Evolutionary conservation across 176 grass and related monocot genomes (phyloP).

Genomic region (Carex littledalei): DNA sequence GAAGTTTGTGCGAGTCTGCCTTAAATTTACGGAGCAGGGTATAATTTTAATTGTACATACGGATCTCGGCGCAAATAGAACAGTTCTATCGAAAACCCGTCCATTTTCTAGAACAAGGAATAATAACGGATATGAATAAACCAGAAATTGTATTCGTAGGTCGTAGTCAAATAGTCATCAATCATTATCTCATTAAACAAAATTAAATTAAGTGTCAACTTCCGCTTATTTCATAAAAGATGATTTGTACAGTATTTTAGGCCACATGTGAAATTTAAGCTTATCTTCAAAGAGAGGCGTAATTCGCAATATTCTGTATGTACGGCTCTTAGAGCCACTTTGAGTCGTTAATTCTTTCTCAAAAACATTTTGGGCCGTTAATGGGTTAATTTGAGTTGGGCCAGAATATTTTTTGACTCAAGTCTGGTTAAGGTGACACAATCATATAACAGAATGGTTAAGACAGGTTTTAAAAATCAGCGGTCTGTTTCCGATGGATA

Average conservation of each 20-base stretch:
- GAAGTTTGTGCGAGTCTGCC: too few species aligned
- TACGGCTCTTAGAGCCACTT: not conserved
- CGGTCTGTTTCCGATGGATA: too few species aligned
- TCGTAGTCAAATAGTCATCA: not conserved
- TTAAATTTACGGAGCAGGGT: too few species aligned
- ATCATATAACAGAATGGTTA: too few species aligned
- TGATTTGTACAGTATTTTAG: not conserved
- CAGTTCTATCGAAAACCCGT: too few species aligned
- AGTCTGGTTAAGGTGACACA: not conserved
- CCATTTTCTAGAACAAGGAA: too few species aligned
- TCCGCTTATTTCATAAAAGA: not conserved
- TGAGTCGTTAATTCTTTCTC: not conserved
- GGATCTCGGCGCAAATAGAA: too few species aligned
- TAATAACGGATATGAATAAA: too few species aligned
- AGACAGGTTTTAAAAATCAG: too few species aligned
- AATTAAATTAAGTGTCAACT: not conserved
- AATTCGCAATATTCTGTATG: not conserved
- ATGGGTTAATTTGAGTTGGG: not conserved
- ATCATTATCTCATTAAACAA: not conserved
- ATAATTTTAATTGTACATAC: too few species aligned
- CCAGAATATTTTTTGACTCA: not conserved
- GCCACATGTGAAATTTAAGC: not conserved
- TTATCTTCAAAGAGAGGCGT: not conserved
- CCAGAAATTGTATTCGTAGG: too few species aligned
- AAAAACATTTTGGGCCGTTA: not conserved